These are phyloP conservation scores for Neurospora sp. DNA, from an alignment of 495 filamentous ascomycete species.

Conservation along the genomic window DNA sequence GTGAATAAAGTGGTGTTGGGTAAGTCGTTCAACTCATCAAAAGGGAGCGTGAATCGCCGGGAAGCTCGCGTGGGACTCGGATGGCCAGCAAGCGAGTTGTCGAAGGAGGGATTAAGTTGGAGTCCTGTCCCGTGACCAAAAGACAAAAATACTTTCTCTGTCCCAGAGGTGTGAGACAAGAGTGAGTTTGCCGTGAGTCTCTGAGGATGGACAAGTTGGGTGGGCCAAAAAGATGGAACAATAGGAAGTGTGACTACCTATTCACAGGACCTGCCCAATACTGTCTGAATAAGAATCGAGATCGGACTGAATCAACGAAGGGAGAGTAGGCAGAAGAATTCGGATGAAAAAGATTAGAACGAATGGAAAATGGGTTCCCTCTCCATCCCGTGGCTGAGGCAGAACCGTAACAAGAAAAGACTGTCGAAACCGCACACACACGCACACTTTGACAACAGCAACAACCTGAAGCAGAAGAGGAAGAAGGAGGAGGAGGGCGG, in stretches of 20 bases:
- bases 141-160: not conserved
- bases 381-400: not conserved
- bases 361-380: not conserved
- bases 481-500: not conserved
- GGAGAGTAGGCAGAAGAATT: not conserved
- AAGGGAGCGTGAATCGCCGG: not conserved
- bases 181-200: not conserved
- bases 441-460: not conserved
- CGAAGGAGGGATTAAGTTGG: not conserved
- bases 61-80: not conserved
- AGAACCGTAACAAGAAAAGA: not conserved
- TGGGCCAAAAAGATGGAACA: not conserved
- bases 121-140: not conserved
- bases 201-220: not conserved
- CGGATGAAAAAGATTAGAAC: not conserved
- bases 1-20: not conserved
- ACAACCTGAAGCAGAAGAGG: not conserved
- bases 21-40: not conserved
- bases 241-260: not conserved
- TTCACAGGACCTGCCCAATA: not conserved
- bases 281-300: not conserved
- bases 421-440: not conserved
- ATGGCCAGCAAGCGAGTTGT: not conserved
- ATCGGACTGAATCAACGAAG: not conserved
- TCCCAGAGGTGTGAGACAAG: not conserved